Conservation (phyloP, 2,329 filamentous ascomycete genomes). For the Penicillium digitatum region DNA sequence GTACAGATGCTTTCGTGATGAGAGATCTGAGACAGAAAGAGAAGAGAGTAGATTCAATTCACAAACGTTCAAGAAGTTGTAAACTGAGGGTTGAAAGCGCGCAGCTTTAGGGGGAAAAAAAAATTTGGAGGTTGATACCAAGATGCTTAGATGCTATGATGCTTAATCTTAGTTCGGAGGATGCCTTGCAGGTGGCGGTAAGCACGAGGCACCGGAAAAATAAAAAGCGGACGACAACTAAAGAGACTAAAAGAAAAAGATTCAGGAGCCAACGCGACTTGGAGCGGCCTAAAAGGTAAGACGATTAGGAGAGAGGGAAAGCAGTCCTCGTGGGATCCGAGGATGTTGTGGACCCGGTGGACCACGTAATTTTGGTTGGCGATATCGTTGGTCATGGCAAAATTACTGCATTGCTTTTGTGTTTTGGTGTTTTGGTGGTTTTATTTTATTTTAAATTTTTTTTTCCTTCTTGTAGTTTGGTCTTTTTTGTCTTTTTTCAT, state of each 20-base stretch:
- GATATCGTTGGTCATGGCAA: slow-evolving; percentile 8
- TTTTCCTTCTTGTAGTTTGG: neutral
- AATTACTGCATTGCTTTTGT: slow-evolving; percentile 1
- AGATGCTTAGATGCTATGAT: slow-evolving; percentile 43
- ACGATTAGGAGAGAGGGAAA: slow-evolving; percentile 13
- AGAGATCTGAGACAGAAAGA: slow-evolving; percentile 10
- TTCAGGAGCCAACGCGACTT: slow-evolving; percentile 20
- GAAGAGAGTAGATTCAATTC: slow-evolving; percentile 5
- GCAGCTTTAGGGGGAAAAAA: slow-evolving; percentile 8
- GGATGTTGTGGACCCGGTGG: slow-evolving; percentile 31
- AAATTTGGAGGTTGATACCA: slow-evolving; percentile 22
- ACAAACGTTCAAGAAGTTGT: slow-evolving; percentile 1
- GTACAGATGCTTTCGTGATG: neutral
- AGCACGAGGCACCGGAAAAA: slow-evolving; percentile 34
- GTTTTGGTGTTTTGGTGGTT: neutral
- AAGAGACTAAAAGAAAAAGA: slow-evolving; percentile 18
- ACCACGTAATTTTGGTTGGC: slow-evolving; percentile 20
- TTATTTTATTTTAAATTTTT: neutral
- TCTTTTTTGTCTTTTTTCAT: neutral
- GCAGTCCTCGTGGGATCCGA: slow-evolving; percentile 33
- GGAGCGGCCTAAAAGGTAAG: slow-evolving; percentile 29
- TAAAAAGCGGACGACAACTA: neutral
- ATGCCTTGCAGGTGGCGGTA: slow-evolving; percentile 40
- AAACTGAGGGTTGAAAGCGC: neutral
- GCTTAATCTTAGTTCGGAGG: slow-evolving; percentile 40